These are phyloP conservation scores for Apiospora marii DNA, from an alignment of 2,329 filamentous ascomycete species.

Conservation along the genomic window DNA sequence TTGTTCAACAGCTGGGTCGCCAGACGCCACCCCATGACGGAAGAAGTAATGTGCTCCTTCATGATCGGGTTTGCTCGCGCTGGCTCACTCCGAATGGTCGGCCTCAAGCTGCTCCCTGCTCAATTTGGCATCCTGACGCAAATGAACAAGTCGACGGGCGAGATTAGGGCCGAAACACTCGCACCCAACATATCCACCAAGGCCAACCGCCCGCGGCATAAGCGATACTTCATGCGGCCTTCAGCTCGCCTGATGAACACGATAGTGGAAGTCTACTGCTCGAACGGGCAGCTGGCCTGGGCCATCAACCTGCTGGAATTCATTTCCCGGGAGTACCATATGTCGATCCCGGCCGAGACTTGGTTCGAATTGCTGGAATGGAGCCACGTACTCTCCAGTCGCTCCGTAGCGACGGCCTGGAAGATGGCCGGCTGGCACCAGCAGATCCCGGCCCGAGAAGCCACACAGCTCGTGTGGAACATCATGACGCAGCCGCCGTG, in stretches of 20 bases:
- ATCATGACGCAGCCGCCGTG: slow-evolving; percentile 67
- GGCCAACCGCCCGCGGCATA: slow-evolving; percentile 23
- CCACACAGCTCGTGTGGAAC: slow-evolving; percentile 63
- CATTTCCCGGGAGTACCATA: slow-evolving; percentile 64
- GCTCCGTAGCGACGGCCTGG: slow-evolving; percentile 48
- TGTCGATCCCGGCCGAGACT: slow-evolving; percentile 62
- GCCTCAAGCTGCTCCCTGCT: slow-evolving; percentile 38
- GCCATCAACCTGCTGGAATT: slow-evolving; percentile 68
- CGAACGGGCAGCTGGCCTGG: slow-evolving; percentile 66
- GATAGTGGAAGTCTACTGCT: slow-evolving; percentile 74
- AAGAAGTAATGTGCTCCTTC: slow-evolving; percentile 49
- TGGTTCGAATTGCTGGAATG: slow-evolving; percentile 76
- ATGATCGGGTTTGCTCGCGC: slow-evolving; percentile 53
- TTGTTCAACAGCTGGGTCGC: background rate
- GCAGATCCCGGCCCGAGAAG: slow-evolving; percentile 47
- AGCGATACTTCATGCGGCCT: slow-evolving; percentile 52
- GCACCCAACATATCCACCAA: background rate
- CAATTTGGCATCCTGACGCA: slow-evolving; percentile 40
- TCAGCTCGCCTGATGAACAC: slow-evolving; percentile 66
- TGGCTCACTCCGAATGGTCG: slow-evolving; percentile 44
- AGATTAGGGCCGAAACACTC: background rate
- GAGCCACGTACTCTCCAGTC: slow-evolving; percentile 64
- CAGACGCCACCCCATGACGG: slow-evolving; percentile 44
- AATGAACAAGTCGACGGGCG: slow-evolving; percentile 21
- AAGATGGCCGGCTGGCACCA: slow-evolving; percentile 39